Evolutionary conservation across 768 basidiomycete species (phyloP).

Genomic region (Russula emetica): DNA sequence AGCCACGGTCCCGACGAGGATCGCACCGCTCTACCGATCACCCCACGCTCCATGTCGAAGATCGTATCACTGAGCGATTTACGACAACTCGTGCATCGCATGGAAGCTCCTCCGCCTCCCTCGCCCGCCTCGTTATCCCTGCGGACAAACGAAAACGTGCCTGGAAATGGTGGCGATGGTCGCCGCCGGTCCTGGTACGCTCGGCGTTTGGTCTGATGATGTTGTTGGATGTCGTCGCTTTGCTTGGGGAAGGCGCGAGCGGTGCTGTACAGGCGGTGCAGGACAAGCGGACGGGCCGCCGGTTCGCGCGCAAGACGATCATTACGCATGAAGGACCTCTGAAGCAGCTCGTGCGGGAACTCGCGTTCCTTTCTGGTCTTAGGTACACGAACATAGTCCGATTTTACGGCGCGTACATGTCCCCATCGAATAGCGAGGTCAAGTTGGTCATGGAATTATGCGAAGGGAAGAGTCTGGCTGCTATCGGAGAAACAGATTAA

Average conservation of each 20-base stretch:
- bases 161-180: not conserved
- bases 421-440: slow-evolving; percentile 75
- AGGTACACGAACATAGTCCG: slow-evolving; percentile 76
- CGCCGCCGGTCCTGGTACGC: slow-evolving; percentile 36
- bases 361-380: slow-evolving; percentile 76
- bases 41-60: too few relatives aligned
- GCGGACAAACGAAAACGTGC: not conserved
- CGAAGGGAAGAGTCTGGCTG: slow-evolving; percentile 79
- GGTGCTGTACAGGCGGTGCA: slow-evolving; percentile 87
- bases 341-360: slow-evolving; percentile 82
- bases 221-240: slow-evolving; percentile 62
- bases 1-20: too few relatives aligned
- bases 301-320: slow-evolving; percentile 89
- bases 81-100: too few relatives aligned
- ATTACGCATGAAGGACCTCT: slow-evolving; percentile 78
- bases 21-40: too few relatives aligned
- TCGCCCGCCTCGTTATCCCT: slow-evolving; percentile 1
- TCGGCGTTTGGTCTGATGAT: slow-evolving; percentile 50
- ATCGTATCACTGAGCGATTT: too few relatives aligned
- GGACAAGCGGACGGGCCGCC: slow-evolving; percentile 65
- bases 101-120: not conserved
- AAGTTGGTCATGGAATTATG: slow-evolving; percentile 86
- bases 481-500: slow-evolving; percentile 72
- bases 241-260: slow-evolving; percentile 86
- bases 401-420: slow-evolving; percentile 87